Evolutionary conservation across 768 basidiomycete species (phyloP), one percentile per base, ranked within the genome.

Genomic region (Kwoniella sp.): DNA sequence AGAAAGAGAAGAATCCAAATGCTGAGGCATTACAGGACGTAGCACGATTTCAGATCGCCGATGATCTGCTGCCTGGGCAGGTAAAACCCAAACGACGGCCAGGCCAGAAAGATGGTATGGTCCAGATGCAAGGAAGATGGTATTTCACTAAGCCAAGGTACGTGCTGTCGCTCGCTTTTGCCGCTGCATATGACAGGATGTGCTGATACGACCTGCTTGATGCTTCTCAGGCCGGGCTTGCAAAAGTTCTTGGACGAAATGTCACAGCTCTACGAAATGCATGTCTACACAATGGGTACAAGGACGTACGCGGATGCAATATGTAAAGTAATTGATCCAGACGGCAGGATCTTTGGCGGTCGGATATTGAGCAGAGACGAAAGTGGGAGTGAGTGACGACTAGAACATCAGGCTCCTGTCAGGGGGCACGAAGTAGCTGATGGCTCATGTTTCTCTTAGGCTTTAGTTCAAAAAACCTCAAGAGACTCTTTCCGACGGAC

Each of bases 211-310:
- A 34, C 15, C 5, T 15, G 13, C 30, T 25, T 45, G 12, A 12
- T 23, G 28, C 4, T 13, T 34, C 5, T 4, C 67, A 88, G 93
- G 70, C 93, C 93, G 8, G 91, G 92, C n/a, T 86, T 93, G 82
- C 82, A 84, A 61, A 85, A 86, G 53, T 98, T 99, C 80, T 84
- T 99, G 58, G 82, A 83, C 66, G 84, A 84, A 51, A 86, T 90
- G 70, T 85, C 90, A 37, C 82, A 83, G 55, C 88, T 90, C 75
- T 99, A 95, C 81, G 94, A 98, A 82, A 93, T 98, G 93, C 96
- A 98, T 79, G 94, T 99, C 53, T 99, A 99, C 82, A 99, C 95
- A 25, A 98, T 98, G 94, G 96, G 96, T 60, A 97, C 95, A 26
- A 88, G 96, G 51, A 89, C 92, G 51, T 99, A 98, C 81, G 96